Percentiles rank a stretch among this genome's conserved stretches.
Conservation (phyloP, 1,284 basidiomycete species). For the Phenoliferia sp. region DNA sequence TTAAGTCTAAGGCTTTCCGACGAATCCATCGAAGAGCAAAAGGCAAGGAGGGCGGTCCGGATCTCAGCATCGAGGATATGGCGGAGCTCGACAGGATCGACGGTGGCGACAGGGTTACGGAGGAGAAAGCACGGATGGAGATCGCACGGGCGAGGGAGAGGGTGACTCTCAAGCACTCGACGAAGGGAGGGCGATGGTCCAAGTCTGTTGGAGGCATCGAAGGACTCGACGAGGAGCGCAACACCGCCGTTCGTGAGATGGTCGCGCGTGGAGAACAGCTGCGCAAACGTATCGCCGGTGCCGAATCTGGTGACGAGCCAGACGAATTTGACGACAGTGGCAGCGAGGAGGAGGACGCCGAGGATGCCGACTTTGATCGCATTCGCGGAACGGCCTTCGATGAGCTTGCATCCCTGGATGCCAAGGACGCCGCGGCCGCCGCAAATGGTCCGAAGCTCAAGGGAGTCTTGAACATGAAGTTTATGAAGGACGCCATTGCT, state of each 20-base stretch:
- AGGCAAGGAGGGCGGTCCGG: conserved; percentile 43
- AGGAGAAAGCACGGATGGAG: conserved; percentile 64
- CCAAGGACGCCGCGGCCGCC: conserved; percentile 21
- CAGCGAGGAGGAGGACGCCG: conserved; percentile 26
- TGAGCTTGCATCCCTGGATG: conserved; percentile 30
- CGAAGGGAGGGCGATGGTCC: conserved; percentile 43
- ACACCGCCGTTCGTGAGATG: conserved; percentile 55
- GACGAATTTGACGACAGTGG: conserved; percentile 26
- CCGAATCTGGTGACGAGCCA: conserved; percentile 26
- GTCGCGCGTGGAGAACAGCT: conserved; percentile 66
- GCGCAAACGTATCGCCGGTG: conserved; percentile 56
- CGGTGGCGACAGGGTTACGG: conserved; percentile 55
- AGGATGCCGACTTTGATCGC: conserved; percentile 27
- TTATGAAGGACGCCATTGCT: conserved; percentile 84
- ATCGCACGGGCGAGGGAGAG: conserved; percentile 73
- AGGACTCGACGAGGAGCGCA: conserved; percentile 47
- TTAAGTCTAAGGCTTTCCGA: conserved; percentile 91
- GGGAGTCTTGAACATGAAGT: conserved; percentile 82
- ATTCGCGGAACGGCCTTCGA: conserved; percentile 33
- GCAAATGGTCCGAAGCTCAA: conserved; percentile 52
- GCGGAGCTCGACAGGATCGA: conserved; percentile 44
- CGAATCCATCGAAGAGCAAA: conserved; percentile 69
- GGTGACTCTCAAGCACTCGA: conserved; percentile 72
- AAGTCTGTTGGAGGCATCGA: conserved; percentile 57
- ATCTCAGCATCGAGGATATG: conserved; percentile 49